Conservation (phyloP, 1,284 basidiomycete species). For the Meira miltonrushii region DNA sequence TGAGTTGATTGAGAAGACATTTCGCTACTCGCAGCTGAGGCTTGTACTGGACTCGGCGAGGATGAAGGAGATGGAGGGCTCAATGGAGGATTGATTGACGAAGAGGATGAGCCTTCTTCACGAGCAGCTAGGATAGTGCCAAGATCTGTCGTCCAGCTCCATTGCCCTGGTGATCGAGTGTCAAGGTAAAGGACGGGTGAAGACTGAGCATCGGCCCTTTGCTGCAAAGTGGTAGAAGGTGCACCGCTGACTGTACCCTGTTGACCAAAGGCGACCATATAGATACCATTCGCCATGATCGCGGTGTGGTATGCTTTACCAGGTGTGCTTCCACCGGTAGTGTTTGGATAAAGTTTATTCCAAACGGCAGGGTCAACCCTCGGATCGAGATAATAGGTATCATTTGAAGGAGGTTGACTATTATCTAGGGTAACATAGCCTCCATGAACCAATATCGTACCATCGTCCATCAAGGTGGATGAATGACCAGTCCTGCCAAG, state of each 20-base stretch:
- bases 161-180: constrained; percentile 16
- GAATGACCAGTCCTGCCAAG: constrained; percentile 49
- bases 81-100: neutral
- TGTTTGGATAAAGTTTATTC: constrained; percentile 11
- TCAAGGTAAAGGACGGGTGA: constrained; percentile 13
- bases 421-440: constrained; percentile 30
- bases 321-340: constrained; percentile 17
- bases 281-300: constrained; percentile 33
- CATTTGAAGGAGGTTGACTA: constrained; percentile 27
- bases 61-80: neutral
- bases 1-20: neutral
- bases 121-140: constrained; percentile 25
- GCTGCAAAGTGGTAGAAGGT: neutral
- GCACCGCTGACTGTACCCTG: neutral
- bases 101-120: neutral
- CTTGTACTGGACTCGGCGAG: neutral
- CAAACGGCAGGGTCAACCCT: constrained; percentile 31
- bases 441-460: constrained; percentile 49
- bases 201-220: neutral
- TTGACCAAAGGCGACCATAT: constrained; percentile 50
- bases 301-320: constrained; percentile 50
- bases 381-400: constrained; percentile 40
- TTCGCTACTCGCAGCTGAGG: neutral
- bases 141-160: constrained; percentile 36
- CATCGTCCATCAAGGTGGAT: constrained; percentile 33